These are phyloP conservation scores for Salix suchowensis DNA, from an alignment of 345 rosid species.

Conservation along the genomic window DNA sequence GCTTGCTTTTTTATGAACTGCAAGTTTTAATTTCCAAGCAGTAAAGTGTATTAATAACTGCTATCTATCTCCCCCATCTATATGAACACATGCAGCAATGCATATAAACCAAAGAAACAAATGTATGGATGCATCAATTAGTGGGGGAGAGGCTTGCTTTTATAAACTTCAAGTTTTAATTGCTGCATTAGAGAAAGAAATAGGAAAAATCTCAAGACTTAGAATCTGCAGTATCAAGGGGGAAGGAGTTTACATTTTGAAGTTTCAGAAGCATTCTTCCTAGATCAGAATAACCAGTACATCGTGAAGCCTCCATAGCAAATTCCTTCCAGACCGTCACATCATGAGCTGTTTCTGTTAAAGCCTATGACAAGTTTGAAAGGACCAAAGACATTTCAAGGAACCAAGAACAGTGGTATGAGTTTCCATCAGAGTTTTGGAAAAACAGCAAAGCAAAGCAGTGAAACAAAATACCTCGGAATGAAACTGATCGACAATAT, in stretches of 20 bases:
- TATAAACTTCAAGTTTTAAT: background rate
- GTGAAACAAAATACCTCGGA: conserved; percentile 43
- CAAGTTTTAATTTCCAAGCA: background rate
- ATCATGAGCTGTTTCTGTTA: conserved; percentile 63
- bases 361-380: conserved; percentile 51
- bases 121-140: background rate
- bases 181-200: background rate
- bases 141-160: background rate
- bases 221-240: background rate
- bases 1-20: background rate
- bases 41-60: background rate
- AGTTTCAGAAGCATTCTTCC: conserved; percentile 92
- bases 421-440: background rate
- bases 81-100: background rate
- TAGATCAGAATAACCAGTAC: conserved; percentile 72
- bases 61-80: background rate
- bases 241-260: conserved; percentile 52
- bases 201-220: background rate
- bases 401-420: background rate
- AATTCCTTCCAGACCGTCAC: conserved; percentile 87
- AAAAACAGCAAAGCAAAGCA: background rate
- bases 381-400: conserved; percentile 13
- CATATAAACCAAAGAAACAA: background rate
- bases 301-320: conserved; percentile 78
- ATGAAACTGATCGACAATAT: conserved; percentile 82